A percentile compares a stretch with the other conserved stretches of the same genome.
Evolutionary conservation across 345 rosid genomes (phyloP).

Genomic region (Bruguiera parviflora): DNA sequence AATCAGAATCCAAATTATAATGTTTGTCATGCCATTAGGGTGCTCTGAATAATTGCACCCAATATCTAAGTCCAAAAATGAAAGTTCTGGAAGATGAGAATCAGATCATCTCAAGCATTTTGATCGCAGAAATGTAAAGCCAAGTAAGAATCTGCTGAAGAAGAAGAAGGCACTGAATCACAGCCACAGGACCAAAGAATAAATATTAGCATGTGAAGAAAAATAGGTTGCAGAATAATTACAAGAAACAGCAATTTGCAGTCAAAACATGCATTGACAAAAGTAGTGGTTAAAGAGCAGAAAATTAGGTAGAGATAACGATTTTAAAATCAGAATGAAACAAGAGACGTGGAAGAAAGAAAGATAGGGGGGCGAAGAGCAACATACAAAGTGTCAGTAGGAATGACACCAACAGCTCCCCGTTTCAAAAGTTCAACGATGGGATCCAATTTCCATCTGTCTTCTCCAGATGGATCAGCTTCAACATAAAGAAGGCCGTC

Average conservation of each 20-base stretch:
- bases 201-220: neutral
- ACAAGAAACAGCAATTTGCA: neutral
- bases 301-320: neutral
- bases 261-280: neutral
- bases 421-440: slow-evolving; percentile 60
- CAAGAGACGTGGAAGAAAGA: neutral
- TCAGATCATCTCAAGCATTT: no score
- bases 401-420: slow-evolving; percentile 95
- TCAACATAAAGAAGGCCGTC: slow-evolving; percentile 60
- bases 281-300: neutral
- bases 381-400: slow-evolving; percentile 79
- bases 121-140: no score
- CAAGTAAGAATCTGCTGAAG: no score
- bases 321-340: neutral
- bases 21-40: no score
- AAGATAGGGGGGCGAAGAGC: neutral
- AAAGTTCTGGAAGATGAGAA: no score
- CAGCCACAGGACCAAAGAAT: no score
- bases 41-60: no score
- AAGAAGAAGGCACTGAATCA: no score
- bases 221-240: neutral
- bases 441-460: slow-evolving; percentile 67
- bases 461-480: slow-evolving; percentile 66
- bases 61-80: no score
- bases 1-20: neutral